These are phyloP conservation scores for Xylaria sp. DNA, from an alignment of 2,329 filamentous ascomycete genomes.

Conservation along the genomic window DNA sequence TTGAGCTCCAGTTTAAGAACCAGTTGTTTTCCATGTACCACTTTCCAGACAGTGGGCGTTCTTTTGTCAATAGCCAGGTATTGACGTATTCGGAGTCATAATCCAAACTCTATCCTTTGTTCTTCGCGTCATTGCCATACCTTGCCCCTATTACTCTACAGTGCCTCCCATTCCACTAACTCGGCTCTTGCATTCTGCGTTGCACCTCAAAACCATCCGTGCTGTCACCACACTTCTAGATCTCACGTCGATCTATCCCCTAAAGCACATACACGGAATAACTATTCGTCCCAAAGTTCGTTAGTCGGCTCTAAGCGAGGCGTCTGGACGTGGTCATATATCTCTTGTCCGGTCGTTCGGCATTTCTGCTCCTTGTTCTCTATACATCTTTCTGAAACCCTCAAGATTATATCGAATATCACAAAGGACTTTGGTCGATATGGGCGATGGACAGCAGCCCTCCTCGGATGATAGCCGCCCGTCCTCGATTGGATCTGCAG, in stretches of 20 bases:
- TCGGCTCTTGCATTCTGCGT: slow-evolving; percentile 4
- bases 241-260: background rate
- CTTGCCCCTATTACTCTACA: slow-evolving; percentile 2
- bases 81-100: slow-evolving; percentile 20
- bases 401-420: background rate
- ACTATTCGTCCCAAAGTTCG: background rate
- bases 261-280: background rate
- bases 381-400: background rate
- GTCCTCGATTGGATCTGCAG: slow-evolving; percentile 5
- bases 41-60: background rate
- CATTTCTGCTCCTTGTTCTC: background rate
- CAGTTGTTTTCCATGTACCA: background rate
- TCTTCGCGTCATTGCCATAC: slow-evolving; percentile 14
- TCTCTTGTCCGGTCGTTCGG: background rate
- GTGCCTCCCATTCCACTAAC: background rate
- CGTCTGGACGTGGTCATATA: background rate
- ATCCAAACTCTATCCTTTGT: slow-evolving; percentile 21
- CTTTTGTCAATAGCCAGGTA: slow-evolving; percentile 4
- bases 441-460: slow-evolving; percentile 15
- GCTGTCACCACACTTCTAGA: background rate
- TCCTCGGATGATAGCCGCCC: slow-evolving; percentile 9
- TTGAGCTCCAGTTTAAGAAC: slow-evolving; percentile 15
- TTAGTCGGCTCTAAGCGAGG: background rate
- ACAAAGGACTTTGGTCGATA: slow-evolving; percentile 5
- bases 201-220: background rate